Evolutionary conservation across 78 protist genomes (phyloP).

Genomic region (Dictyostelium citrinum): DNA sequence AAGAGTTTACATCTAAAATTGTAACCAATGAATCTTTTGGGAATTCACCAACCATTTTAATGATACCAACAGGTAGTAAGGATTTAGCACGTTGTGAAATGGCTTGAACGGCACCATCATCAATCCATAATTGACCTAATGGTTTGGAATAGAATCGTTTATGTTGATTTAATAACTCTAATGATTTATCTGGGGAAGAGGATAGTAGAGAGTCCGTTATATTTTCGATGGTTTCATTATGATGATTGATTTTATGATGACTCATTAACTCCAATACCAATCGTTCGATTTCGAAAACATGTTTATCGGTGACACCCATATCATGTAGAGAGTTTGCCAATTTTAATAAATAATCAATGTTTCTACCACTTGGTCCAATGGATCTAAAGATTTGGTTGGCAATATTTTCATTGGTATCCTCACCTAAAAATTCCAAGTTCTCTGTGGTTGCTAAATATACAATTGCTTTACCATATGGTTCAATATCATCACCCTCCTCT

Average conservation of each 20-base stretch:
- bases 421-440: slow-evolving; percentile 39
- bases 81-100: slow-evolving; percentile 68
- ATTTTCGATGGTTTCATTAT: slow-evolving; percentile 1
- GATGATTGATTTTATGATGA: neutral
- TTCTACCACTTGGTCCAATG: slow-evolving; percentile 76
- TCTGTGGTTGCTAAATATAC: slow-evolving; percentile 62
- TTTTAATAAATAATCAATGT: slow-evolving; percentile 59
- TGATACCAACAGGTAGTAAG: slow-evolving; percentile 36
- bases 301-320: slow-evolving; percentile 65
- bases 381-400: slow-evolving; percentile 58
- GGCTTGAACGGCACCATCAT: slow-evolving; percentile 68
- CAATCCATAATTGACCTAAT: slow-evolving; percentile 24
- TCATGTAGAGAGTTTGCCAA: slow-evolving; percentile 45
- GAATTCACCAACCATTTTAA: slow-evolving; percentile 17
- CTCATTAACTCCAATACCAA: slow-evolving; percentile 22
- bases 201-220: neutral
- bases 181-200: slow-evolving; percentile 12
- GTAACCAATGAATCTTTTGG: slow-evolving; percentile 11
- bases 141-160: slow-evolving; percentile 45
- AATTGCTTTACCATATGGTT: slow-evolving; percentile 48
- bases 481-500: neutral
- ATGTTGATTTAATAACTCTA: neutral
- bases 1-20: slow-evolving; percentile 15
- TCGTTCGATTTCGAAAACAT: slow-evolving; percentile 40
- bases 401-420: slow-evolving; percentile 28